These are phyloP conservation scores for Echeveria elegans DNA, from an alignment of 164 flowering plant genomes.

Conservation along the genomic window DNA sequence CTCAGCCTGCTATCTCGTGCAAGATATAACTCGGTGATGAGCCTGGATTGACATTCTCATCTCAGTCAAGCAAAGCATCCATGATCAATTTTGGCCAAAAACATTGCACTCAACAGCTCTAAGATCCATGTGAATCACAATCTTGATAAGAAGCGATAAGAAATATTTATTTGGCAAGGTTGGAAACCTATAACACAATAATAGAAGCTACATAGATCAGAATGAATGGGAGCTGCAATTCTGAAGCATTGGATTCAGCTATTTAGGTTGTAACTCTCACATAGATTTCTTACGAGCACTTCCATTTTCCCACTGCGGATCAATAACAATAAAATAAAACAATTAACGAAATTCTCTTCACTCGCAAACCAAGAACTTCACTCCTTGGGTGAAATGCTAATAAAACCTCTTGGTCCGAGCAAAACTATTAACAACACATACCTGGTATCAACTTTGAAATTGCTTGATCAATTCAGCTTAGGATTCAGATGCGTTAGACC, in stretches of 20 bases:
- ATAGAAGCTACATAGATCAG: slow-evolving; percentile 3
- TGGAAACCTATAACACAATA: slow-evolving; percentile 52
- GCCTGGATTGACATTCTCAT: too few relatives aligned
- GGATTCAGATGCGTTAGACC: too few relatives aligned
- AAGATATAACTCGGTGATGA: too few relatives aligned
- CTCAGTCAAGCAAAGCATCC: too few relatives aligned
- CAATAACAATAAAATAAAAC: slow-evolving; percentile 77
- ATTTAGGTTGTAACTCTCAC: slow-evolving; percentile 31
- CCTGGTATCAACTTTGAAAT: slow-evolving; percentile 81
- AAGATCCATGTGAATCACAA: too few relatives aligned
- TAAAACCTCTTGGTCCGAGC: neutral
- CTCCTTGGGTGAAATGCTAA: neutral
- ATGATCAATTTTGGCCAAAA: too few relatives aligned
- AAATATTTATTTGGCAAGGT: slow-evolving; percentile 79
- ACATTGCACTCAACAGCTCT: too few relatives aligned
- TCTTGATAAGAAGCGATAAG: slow-evolving; percentile 74
- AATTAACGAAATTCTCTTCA: slow-evolving; percentile 47
- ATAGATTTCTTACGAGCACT: slow-evolving; percentile 68
- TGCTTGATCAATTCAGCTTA: too few relatives aligned
- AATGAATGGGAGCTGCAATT: neutral
- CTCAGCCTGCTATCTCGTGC: too few relatives aligned
- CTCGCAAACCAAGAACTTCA: neutral
- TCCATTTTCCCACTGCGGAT: slow-evolving; percentile 98
- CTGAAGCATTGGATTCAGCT: neutral
- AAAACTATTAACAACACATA: slow-evolving; percentile 22